A percentile compares a stretch with the other conserved stretches of the same genome.
These are phyloP conservation scores for Solanum etuberosum DNA, from an alignment of 257 asterid species.

Conservation along the genomic window DNA sequence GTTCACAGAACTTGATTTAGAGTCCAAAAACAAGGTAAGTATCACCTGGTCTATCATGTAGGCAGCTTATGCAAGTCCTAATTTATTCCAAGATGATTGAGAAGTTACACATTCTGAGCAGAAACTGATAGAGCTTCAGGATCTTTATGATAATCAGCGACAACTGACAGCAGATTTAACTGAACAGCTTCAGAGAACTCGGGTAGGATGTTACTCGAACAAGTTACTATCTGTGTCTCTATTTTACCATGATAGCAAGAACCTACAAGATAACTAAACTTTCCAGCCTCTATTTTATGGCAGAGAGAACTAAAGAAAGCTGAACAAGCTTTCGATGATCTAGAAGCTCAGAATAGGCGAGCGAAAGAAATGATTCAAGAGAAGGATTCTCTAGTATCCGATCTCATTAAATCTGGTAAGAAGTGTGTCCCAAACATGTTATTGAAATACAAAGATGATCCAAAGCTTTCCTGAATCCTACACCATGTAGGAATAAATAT, in stretches of 20 bases:
- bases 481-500: not conserved
- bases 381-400: conserved; percentile 25
- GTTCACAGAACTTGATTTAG: conserved; percentile 16
- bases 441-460: not conserved
- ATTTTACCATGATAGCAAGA: not conserved
- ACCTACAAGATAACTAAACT: not conserved
- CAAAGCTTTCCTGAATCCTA: not conserved
- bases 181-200: conserved; percentile 29
- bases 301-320: conserved; percentile 35
- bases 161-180: conserved; percentile 30
- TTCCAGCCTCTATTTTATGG: not conserved
- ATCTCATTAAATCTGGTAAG: conserved; percentile 27
- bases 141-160: conserved; percentile 31
- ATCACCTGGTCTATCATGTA: not conserved
- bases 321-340: conserved; percentile 24
- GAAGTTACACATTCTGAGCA: conserved; percentile 7
- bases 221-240: not conserved
- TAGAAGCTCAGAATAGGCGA: conserved; percentile 22
- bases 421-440: not conserved
- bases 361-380: conserved; percentile 23
- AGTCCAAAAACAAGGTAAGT: conserved; percentile 12
- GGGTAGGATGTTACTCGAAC: conserved; percentile 20
- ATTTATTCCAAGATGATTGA: not conserved
- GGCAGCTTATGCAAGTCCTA: not conserved
- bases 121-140: conserved; percentile 38